Base-by-base conservation (phyloP, 2,329 filamentous ascomycete species). In the Apiospora sp. region DNA sequence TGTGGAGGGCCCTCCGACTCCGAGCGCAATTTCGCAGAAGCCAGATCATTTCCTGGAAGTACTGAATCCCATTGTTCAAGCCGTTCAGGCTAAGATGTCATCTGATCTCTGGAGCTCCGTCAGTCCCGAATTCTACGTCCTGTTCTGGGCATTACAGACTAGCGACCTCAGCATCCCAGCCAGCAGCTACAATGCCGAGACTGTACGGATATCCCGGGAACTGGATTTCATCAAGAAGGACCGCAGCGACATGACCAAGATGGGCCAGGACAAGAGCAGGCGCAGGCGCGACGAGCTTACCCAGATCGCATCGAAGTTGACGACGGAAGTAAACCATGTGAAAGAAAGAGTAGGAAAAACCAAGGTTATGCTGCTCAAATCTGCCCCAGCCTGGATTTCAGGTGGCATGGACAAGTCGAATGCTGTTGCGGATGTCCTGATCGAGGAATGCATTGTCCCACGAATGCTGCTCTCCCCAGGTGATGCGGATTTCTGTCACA, bases 391-490 rank as follows among this genome's bases (percentile, higher is more conserved):
- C 69, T 98, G 95, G 91, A 98, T 98, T 80, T 84, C 88, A 5
- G 87, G 89, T 13, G 87, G 91, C 75, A 88, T 89, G 73, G 85
- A 88, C 30, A 93, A 91, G 77, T 84, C 88, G 51, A 91, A 93
- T 72, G 86, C 85, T 10, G 87, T 97, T 5, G 93, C 96, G 70
- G 91, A 95, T 77, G 88, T 90, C 4, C 84, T 99, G 24, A 88
- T 99, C 13, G 95, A 98, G 82, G 92, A 97, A 77, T 99, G 96
- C 80, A 91, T 99, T 76, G 83, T 98, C n/a, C 96, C 96, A 13
- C 92, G 96, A 58, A 87, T 97, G 24, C 88, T 96, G 37, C 86
- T 98, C 43, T 98, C 95, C 0, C 91, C 94, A 1, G 88, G 93
- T 69, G 96, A 99, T 81, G 94, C 96, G 0, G 94, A 97, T 76